phyloP scores from a whole-genome alignment of 164 flowering plant species.

The Vitis riparia region DNA sequence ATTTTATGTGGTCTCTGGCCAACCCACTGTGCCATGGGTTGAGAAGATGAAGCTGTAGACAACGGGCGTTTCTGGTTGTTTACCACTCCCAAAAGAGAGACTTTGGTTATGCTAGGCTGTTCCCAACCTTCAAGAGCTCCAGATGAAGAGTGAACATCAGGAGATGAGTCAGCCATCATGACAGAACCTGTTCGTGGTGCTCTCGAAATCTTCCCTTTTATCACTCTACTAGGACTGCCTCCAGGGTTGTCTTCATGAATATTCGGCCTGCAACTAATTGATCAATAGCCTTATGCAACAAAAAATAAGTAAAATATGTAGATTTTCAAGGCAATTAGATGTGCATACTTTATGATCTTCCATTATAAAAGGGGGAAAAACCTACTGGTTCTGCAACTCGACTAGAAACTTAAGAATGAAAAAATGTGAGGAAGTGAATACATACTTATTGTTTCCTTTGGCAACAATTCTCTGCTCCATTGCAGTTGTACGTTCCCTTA shows the following conservation, averaged over 20 bases:
- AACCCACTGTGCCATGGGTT: slow-evolving; percentile 37
- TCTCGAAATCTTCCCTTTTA: slow-evolving; percentile 32
- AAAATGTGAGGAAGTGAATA: not conserved
- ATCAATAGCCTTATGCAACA: not conserved
- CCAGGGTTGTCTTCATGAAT: slow-evolving; percentile 15
- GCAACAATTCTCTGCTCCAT: slow-evolving; percentile 21
- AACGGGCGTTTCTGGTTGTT: slow-evolving; percentile 20
- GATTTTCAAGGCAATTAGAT: not conserved
- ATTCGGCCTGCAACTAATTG: slow-evolving; percentile 15
- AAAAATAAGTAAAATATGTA: not conserved
- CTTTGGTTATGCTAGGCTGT: slow-evolving; percentile 24
- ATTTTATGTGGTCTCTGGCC: slow-evolving; percentile 36
- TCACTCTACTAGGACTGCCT: slow-evolving; percentile 11
- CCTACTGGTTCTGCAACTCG: not conserved
- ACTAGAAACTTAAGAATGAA: slow-evolving; percentile 1
- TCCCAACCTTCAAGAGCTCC: slow-evolving; percentile 29
- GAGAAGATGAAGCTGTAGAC: slow-evolving; percentile 26
- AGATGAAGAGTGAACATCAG: slow-evolving; percentile 23
- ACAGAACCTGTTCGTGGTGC: slow-evolving; percentile 34
- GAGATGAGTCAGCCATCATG: slow-evolving; percentile 26
- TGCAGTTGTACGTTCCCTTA: slow-evolving; percentile 12
- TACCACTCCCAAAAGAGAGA: slow-evolving; percentile 1
- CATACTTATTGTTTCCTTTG: slow-evolving; percentile 28
- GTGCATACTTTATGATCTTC: no score
- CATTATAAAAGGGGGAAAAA: not conserved